A percentile compares a stretch with the other conserved stretches of the same genome.
Conservation (phyloP, 192 early-diverging fungal genomes). For the Entomortierella beljakovae region DNA sequence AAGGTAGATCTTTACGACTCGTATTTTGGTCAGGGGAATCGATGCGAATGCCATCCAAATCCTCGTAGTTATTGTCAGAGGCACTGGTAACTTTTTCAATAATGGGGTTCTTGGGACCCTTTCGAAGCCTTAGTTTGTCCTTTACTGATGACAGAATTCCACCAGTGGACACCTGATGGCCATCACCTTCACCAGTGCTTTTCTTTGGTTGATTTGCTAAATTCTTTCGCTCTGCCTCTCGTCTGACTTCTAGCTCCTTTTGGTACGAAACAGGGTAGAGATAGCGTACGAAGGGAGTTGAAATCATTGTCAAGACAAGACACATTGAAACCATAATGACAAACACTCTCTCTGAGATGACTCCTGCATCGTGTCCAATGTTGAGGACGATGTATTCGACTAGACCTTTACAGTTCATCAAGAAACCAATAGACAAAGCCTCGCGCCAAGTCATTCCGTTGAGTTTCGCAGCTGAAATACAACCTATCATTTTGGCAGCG, state of each 20-base stretch:
- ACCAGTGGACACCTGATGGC: background rate
- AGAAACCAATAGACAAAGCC: constrained; percentile 80
- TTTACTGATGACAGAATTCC: constrained; percentile 18
- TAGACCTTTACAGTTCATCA: constrained; percentile 95
- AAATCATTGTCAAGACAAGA: constrained; percentile 85
- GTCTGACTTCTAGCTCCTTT: constrained; percentile 36
- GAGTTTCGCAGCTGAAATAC: constrained; percentile 69
- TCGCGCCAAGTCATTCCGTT: constrained; percentile 82
- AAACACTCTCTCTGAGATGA: constrained; percentile 70
- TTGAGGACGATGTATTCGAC: constrained; percentile 97
- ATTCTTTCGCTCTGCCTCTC: constrained; percentile 42
- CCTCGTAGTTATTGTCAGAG: constrained; percentile 8
- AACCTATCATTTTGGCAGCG: constrained; percentile 86
- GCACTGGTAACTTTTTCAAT: background rate
- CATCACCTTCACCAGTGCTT: background rate
- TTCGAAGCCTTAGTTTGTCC: constrained; percentile 1
- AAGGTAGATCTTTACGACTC: background rate
- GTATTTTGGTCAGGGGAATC: background rate
- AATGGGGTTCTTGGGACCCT: background rate
- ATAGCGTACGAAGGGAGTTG: constrained; percentile 76
- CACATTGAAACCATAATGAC: constrained; percentile 78
- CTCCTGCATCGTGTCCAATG: constrained; percentile 84
- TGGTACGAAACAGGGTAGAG: constrained; percentile 82
- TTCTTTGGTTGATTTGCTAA: background rate
- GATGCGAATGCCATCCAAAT: constrained; percentile 20